phyloP scores from a whole-genome alignment of 208 protist genomes.

The Tritrichomonas musculus region DNA sequence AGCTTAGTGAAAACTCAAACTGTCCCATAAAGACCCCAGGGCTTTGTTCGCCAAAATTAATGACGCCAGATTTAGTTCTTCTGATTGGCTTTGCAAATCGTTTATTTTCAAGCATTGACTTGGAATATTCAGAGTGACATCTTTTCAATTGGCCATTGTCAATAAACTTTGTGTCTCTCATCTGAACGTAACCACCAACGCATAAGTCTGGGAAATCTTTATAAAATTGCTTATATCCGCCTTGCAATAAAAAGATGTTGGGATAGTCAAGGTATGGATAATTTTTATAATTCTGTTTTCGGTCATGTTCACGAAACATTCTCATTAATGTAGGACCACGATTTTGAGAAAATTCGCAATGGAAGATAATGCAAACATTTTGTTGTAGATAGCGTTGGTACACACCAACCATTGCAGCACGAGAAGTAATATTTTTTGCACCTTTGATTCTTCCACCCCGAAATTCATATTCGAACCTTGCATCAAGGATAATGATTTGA shows the following conservation, averaged over 20 bases:
- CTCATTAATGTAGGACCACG: constrained; percentile 3
- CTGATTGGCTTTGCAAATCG: too few species aligned
- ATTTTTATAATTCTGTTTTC: not conserved
- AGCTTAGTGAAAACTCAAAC: too few species aligned
- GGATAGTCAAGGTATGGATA: constrained; percentile 4
- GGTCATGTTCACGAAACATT: constrained; percentile 21
- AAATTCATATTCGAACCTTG: not conserved
- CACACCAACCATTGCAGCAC: not conserved
- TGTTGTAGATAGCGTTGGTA: not conserved
- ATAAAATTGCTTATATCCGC: constrained; percentile 7
- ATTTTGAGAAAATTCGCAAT: constrained; percentile 43
- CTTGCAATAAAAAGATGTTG: not conserved
- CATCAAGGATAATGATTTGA: not conserved
- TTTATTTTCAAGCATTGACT: not conserved
- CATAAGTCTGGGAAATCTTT: not conserved
- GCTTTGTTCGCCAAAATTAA: too few species aligned
- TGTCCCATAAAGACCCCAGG: too few species aligned
- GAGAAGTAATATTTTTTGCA: not conserved
- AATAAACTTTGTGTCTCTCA: not conserved
- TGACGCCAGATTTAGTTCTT: too few species aligned
- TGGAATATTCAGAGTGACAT: not conserved
- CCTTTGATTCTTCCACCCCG: not conserved
- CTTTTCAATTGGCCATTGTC: not conserved
- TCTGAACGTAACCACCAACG: not conserved
- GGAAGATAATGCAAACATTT: constrained; percentile 39